Evolutionary conservation across 2,329 filamentous ascomycete species (phyloP).

Genomic region (Dichotomopilus funicola): DNA sequence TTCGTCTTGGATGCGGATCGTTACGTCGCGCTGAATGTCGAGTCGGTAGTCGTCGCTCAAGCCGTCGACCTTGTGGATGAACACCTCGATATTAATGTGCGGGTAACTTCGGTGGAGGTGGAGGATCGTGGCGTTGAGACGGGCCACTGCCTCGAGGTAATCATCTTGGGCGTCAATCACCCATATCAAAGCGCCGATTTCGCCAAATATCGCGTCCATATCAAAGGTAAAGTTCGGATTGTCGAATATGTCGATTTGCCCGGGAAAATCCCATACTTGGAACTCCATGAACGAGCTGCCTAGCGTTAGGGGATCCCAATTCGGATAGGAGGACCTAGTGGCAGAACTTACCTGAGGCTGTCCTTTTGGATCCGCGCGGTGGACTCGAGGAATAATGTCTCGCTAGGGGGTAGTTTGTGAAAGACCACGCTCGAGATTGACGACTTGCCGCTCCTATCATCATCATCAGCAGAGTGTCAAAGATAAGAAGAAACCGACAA

Average conservation of each 20-base stretch:
- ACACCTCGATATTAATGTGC: conserved; percentile 94
- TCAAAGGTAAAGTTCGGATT: conserved; percentile 85
- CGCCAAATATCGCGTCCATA: conserved; percentile 87
- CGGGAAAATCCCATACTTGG: conserved; percentile 95
- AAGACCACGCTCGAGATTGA: conserved; percentile 99
- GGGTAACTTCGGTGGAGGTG: conserved; percentile 84
- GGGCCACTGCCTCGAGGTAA: conserved; percentile 83
- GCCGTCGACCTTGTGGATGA: conserved; percentile 99
- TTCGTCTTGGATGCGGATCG: conserved; percentile 93
- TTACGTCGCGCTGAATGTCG: conserved; percentile 94
- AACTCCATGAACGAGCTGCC: conserved; percentile 96
- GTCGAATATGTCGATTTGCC: conserved; percentile 83
- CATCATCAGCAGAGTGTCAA: background rate
- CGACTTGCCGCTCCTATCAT: conserved; percentile 82
- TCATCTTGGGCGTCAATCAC: conserved; percentile 98
- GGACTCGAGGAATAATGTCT: conserved; percentile 92
- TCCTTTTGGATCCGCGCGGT: conserved; percentile 93
- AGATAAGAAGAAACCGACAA: background rate
- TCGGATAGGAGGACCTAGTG: background rate
- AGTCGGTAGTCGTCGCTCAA: conserved; percentile 93
- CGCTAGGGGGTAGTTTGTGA: conserved; percentile 91
- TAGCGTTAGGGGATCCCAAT: conserved; percentile 17
- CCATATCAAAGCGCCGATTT: conserved; percentile 93
- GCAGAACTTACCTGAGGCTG: conserved; percentile 71
- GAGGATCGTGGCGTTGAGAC: conserved; percentile 82